Evolutionary conservation across 108 stramenopile species (phyloP).

Genomic region (Discostella pseudostelligera): DNA sequence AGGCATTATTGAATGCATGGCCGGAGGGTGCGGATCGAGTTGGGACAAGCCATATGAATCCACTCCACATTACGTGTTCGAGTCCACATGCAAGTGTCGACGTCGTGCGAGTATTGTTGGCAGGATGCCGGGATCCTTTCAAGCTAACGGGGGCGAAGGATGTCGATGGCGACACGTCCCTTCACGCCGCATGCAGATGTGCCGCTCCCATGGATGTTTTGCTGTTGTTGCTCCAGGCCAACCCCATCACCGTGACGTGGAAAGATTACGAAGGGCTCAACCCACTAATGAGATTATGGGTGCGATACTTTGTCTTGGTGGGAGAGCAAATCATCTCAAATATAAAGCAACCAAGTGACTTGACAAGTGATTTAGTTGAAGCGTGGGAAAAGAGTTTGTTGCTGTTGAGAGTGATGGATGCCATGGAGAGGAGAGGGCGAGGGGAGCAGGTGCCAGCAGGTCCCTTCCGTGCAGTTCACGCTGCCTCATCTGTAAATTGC

Average conservation of each 20-base stretch:
- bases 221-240: constrained; percentile 42
- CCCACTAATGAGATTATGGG: constrained; percentile 61
- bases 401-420: constrained; percentile 40
- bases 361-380: constrained; percentile 53
- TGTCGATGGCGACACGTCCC: constrained; percentile 66
- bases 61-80: constrained; percentile 66
- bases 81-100: constrained; percentile 59
- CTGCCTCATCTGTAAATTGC: constrained; percentile 58
- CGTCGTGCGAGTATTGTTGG: constrained; percentile 51
- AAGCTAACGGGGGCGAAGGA: constrained; percentile 54
- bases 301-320: constrained; percentile 61
- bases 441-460: constrained; percentile 1
- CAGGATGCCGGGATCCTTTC: constrained; percentile 27
- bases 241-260: constrained; percentile 51
- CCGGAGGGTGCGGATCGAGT: constrained; percentile 57
- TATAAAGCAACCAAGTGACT: constrained; percentile 45
- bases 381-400: constrained; percentile 63
- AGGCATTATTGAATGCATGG: constrained; percentile 53
- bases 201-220: constrained; percentile 65
- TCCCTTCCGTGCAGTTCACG: constrained; percentile 52
- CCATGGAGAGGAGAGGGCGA: constrained; percentile 8
- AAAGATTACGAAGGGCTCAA: constrained; percentile 67
- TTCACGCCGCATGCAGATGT: constrained; percentile 69
- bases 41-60: constrained; percentile 67
- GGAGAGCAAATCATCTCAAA: constrained; percentile 56